Base-by-base conservation (phyloP, 2,329 filamentous ascomycete species). In the Neonectria hederae region DNA sequence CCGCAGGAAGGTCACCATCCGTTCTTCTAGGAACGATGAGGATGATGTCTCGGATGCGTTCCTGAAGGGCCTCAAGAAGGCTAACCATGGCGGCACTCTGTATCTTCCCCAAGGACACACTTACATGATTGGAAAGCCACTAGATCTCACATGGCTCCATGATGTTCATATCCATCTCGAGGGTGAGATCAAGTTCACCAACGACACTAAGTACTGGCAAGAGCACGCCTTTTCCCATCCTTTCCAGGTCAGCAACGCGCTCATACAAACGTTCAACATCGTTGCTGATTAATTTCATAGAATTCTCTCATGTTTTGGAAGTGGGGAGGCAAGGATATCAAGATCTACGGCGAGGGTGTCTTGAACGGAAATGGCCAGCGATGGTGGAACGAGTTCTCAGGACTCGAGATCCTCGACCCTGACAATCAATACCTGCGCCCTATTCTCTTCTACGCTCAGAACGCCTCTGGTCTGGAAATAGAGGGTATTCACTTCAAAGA, bases 371-470 rank as follows among this genome's bases (percentile, higher is more conserved):
- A 71, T 24, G 70, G 67, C 7, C 70, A 73, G 49, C 54, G 70
- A 13, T 73, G 70, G 71, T 73, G 71, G 71, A 73, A 73, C 24
- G 70, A 73, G 48, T 73, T 73, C 9, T 67, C 69, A 2, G 71
- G 67, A 3, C 62, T 64, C 24, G 70, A 72, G 61, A 71, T 73
- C 4, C 57, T 73, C 4, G 65, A 73, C 45, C 59, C 57, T 8
- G 57, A 52, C 8, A 73, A 73, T 14, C 32, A 59, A 8, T 73
- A 73, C 32, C 60, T 71, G 3, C 70, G 70, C 4, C 71, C 71
- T 5, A 68, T 73, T 9, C 56, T 73, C 14, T 73, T 73, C 59
- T 73, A 73, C 45, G 70, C 70, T 11, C 59, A 73, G 70, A 73
- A 73, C 19, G 67, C 69, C 2, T 70, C 69, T 17, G 58, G 62